These are phyloP conservation scores for Glutinoglossum americanum DNA, from an alignment of 495 filamentous ascomycete species.

Conservation along the genomic window DNA sequence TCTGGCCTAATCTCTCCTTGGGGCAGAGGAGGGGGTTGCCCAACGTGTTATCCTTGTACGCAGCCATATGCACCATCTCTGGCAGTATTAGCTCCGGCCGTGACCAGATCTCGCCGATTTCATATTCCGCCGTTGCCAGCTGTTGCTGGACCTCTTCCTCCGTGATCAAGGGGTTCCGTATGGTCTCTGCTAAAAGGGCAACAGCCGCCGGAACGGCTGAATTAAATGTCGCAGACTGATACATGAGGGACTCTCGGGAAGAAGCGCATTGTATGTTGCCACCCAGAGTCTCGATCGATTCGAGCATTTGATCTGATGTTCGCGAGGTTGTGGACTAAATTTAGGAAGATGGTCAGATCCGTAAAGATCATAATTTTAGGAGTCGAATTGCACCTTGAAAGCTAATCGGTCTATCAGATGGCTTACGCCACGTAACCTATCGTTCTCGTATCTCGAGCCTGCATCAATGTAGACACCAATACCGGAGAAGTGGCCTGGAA, in stretches of 20 bases:
- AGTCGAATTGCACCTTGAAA: conserved; percentile 36
- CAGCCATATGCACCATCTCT: conserved; percentile 83
- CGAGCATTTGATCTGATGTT: conserved; percentile 66
- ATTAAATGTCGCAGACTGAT: conserved; percentile 96
- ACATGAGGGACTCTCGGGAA: conserved; percentile 91
- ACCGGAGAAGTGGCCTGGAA: conserved; percentile 87
- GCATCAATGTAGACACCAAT: conserved; percentile 94
- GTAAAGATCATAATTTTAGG: background rate
- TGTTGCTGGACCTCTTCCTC: conserved; percentile 75
- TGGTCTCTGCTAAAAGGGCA: conserved; percentile 79
- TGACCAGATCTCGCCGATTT: conserved; percentile 94
- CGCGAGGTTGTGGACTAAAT: conserved; percentile 43
- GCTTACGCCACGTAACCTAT: conserved; percentile 67
- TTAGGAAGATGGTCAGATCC: background rate
- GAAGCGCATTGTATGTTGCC: conserved; percentile 94
- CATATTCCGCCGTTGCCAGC: conserved; percentile 77
- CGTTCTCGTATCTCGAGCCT: conserved; percentile 83
- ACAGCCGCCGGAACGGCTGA: conserved; percentile 65
- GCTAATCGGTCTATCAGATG: conserved; percentile 92
- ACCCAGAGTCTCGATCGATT: conserved; percentile 64
- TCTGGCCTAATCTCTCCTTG: conserved; percentile 53
- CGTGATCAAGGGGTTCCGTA: conserved; percentile 73
- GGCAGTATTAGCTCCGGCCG: conserved; percentile 92
- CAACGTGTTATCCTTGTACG: conserved; percentile 85
- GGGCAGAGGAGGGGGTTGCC: conserved; percentile 89